Conservation (phyloP, 352 stramenopile species). For the Pythium sp. region DNA sequence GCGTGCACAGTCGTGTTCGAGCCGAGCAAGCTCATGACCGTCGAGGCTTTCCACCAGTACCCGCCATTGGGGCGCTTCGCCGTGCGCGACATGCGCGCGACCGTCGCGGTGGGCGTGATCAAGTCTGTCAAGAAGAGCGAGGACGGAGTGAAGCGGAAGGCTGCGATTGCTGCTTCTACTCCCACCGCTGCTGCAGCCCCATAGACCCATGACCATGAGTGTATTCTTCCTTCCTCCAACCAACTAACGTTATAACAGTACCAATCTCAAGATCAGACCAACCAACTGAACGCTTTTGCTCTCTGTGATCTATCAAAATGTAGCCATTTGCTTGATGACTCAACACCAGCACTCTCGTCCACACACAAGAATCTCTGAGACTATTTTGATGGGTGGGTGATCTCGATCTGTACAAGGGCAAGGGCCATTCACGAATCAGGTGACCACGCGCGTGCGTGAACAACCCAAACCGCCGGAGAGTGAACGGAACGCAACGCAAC, state of each 20-base stretch:
- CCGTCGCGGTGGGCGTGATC: slow-evolving; percentile 96
- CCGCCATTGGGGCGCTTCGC: slow-evolving; percentile 94
- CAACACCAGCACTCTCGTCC: neutral
- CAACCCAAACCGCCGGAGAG: neutral
- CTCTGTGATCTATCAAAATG: neutral
- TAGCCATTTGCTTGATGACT: neutral
- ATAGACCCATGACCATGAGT: neutral
- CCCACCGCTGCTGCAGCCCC: neutral
- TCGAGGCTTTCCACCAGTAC: slow-evolving; percentile 97
- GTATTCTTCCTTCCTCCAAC: neutral
- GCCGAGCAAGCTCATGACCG: slow-evolving; percentile 92
- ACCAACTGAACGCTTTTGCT: neutral
- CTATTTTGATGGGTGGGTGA: neutral
- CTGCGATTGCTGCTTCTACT: neutral
- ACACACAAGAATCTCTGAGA: neutral
- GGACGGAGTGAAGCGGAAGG: slow-evolving; percentile 12
- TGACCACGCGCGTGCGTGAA: neutral
- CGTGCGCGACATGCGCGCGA: slow-evolving; percentile 96
- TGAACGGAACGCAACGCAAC: neutral
- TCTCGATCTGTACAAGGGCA: neutral
- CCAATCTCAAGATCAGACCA: neutral
- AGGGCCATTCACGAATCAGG: neutral
- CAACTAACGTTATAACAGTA: neutral
- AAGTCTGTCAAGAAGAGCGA: slow-evolving; percentile 92
- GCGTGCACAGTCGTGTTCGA: slow-evolving; percentile 94